phyloP scores from a whole-genome alignment of 2,329 filamentous ascomycete genomes.

The Trichophyton benhamiae region DNA sequence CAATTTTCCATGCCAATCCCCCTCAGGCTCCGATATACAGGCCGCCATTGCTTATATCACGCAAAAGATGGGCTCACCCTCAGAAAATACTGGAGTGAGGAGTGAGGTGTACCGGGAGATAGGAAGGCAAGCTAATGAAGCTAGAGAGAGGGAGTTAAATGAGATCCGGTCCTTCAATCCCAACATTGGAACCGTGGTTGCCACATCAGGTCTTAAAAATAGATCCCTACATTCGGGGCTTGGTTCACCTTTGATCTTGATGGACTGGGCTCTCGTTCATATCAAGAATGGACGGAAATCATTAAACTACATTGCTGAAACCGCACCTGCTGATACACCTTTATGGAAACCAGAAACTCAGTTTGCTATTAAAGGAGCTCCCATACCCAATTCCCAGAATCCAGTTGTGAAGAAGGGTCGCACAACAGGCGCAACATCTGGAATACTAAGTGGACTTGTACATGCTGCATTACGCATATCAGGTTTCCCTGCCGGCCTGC shows the following conservation, averaged over 20 bases:
- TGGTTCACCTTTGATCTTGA: not conserved
- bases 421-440: not conserved
- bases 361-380: too few species aligned
- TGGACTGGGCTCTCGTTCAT: not conserved
- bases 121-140: not conserved
- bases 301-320: not conserved
- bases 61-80: not conserved
- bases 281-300: not conserved
- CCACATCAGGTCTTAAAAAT: not conserved
- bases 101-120: not conserved
- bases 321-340: not conserved
- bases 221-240: not conserved
- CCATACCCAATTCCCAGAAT: not conserved
- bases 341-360: not conserved
- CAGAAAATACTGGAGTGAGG: not conserved
- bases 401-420: not conserved
- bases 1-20: not conserved
- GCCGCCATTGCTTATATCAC: not conserved
- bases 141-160: not conserved
- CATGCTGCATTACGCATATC: not conserved
- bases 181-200: not conserved
- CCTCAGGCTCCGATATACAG: not conserved
- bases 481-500: not conserved
- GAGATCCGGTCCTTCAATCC: not conserved
- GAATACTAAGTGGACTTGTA: not conserved